These are phyloP conservation scores for Verticillium alfalfae DNA, from an alignment of 2,329 filamentous ascomycete species.

Conservation along the genomic window DNA sequence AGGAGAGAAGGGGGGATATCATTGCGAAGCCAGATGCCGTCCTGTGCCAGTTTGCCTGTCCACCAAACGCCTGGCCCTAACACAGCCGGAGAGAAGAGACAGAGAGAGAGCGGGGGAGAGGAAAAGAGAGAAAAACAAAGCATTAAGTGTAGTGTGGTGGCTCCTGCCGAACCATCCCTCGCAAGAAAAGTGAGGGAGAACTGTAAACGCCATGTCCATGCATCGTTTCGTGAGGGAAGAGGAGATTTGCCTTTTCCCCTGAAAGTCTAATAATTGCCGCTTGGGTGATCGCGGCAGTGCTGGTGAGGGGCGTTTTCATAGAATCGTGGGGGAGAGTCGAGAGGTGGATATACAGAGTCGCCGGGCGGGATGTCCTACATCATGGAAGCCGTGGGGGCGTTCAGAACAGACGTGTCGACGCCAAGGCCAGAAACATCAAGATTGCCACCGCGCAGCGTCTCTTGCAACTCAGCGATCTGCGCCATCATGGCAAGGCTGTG, in stretches of 20 bases:
- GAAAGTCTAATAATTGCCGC: background rate
- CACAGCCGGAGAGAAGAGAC: conserved; percentile 1
- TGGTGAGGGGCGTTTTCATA: background rate
- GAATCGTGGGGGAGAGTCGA: background rate
- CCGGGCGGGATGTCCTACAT: conserved; percentile 19
- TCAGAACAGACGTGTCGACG: conserved; percentile 19
- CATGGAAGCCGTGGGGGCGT: conserved; percentile 34
- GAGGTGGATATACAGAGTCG: background rate
- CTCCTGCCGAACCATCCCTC: background rate
- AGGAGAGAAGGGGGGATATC: background rate
- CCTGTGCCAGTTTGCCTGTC: conserved; percentile 5
- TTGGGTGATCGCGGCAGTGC: background rate
- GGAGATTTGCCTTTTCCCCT: background rate
- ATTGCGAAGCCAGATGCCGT: background rate
- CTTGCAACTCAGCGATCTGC: conserved; percentile 41
- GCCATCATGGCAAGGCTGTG: conserved; percentile 42
- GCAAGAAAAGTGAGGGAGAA: background rate
- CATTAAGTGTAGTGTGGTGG: conserved; percentile 1
- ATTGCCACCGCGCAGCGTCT: conserved; percentile 26
- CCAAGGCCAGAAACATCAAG: conserved; percentile 19
- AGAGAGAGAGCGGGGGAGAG: conserved; percentile 2
- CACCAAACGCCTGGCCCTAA: background rate
- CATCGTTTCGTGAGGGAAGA: background rate
- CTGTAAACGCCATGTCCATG: background rate
- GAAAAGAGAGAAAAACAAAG: background rate